Percentiles rank a stretch among this genome's conserved stretches.
phyloP scores from a whole-genome alignment of 371 early-diverging fungal genomes.

The Mortierella sp. region DNA sequence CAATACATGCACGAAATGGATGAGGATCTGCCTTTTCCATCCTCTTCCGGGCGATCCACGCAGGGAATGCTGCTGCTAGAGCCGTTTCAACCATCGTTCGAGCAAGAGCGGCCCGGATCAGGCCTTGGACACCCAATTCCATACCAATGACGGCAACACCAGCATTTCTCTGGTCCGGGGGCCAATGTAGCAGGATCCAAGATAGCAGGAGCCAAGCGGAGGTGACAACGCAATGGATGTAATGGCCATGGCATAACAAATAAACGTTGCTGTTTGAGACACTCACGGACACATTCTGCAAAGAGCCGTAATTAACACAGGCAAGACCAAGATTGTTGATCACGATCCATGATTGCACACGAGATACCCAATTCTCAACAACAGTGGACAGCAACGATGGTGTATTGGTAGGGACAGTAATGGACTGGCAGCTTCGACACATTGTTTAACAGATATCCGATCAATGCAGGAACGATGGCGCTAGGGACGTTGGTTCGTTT shows the following conservation, averaged over 20 bases:
- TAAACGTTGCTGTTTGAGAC: too few relatives aligned
- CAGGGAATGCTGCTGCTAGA: slow-evolving; percentile 22
- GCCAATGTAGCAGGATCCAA: too few relatives aligned
- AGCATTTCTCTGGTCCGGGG: too few relatives aligned
- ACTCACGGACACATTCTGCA: neutral
- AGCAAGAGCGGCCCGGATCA: slow-evolving; percentile 9
- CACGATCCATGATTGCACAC: neutral
- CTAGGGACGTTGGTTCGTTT: too few relatives aligned
- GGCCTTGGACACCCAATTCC: neutral
- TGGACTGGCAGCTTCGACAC: neutral
- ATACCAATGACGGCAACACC: too few relatives aligned
- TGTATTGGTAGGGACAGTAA: neutral
- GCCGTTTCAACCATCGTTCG: slow-evolving; percentile 13
- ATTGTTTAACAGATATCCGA: slow-evolving; percentile 38
- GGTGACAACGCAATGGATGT: slow-evolving; percentile 10
- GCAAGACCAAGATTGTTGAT: too few relatives aligned
- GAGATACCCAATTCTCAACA: neutral
- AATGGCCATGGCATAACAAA: neutral
- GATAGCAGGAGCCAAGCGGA: too few relatives aligned
- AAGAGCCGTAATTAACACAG: too few relatives aligned
- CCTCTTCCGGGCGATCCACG: slow-evolving; percentile 16
- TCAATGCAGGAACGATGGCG: too few relatives aligned
- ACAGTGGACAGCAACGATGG: slow-evolving; percentile 4
- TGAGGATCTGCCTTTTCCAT: slow-evolving; percentile 11
- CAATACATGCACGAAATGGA: slow-evolving; percentile 1